phyloP scores from a whole-genome alignment of 1,139 yeast species.

The Saccharomyces hybrid region DNA sequence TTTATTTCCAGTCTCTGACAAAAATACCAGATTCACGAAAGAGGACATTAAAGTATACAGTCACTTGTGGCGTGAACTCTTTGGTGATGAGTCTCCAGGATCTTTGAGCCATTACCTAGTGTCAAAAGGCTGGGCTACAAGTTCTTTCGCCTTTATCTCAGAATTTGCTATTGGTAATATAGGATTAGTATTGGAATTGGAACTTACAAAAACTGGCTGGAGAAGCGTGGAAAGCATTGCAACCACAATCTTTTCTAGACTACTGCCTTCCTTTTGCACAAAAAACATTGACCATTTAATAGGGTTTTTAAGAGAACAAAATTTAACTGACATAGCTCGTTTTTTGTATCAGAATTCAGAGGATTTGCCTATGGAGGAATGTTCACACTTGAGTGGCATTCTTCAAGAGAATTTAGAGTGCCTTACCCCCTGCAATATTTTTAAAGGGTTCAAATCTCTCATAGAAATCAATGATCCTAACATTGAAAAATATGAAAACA shows the following conservation, averaged over 20 bases:
- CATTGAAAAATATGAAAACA: constrained; percentile 30
- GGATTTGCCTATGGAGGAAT: constrained; percentile 40
- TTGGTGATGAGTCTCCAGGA: constrained; percentile 54
- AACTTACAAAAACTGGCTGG: constrained; percentile 39
- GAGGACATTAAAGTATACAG: constrained; percentile 28
- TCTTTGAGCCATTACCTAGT: constrained; percentile 38
- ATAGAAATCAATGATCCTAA: constrained; percentile 20
- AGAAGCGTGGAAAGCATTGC: constrained; percentile 31
- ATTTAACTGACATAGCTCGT: constrained; percentile 39
- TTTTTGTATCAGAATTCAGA: constrained; percentile 37
- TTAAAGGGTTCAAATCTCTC: constrained; percentile 37
- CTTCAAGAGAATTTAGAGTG: constrained; percentile 34
- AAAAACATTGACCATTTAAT: constrained; percentile 31
- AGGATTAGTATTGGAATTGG: constrained; percentile 41
- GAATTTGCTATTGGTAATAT: constrained; percentile 33
- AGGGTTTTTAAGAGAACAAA: constrained; percentile 38
- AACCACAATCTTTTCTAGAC: constrained; percentile 27
- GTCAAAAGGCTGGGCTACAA: constrained; percentile 31
- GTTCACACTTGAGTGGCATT: constrained; percentile 32
- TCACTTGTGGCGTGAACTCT: constrained; percentile 45
- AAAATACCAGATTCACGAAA: constrained; percentile 9
- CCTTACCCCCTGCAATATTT: constrained; percentile 34
- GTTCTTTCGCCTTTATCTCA: constrained; percentile 38
- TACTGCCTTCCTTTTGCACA: constrained; percentile 20
- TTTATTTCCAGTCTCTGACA: constrained; percentile 35